Evolutionary conservation across 1,284 basidiomycete genomes (phyloP).

Genomic region (Heliocybe sulcata): DNA sequence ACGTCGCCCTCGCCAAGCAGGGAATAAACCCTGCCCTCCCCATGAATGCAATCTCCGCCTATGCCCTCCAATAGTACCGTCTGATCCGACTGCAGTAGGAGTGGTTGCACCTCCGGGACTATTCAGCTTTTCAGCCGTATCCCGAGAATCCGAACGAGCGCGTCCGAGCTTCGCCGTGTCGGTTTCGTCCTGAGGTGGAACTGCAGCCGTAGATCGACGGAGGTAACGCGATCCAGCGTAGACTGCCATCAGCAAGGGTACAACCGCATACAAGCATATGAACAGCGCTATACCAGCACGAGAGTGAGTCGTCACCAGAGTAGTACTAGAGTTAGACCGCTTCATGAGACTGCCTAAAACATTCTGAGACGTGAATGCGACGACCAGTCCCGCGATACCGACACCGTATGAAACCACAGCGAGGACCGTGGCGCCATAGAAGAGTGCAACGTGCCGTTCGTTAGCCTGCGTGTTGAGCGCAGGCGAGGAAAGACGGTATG

Average conservation of each 20-base stretch:
- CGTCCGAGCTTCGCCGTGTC: conserved; percentile 7
- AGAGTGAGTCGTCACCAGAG: conserved; percentile 55
- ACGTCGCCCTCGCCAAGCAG: conserved; percentile 26
- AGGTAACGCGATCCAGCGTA: conserved; percentile 20
- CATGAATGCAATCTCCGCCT: conserved; percentile 42
- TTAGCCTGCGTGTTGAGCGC: conserved; percentile 20
- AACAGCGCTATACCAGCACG: conserved; percentile 57
- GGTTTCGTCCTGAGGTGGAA: conserved; percentile 7
- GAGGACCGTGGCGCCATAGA: conserved; percentile 30
- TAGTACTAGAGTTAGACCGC: conserved; percentile 18
- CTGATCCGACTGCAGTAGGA: not conserved
- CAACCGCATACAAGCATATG: conserved; percentile 44
- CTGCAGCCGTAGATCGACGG: conserved; percentile 3
- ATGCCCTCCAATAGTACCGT: conserved; percentile 34
- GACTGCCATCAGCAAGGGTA: conserved; percentile 37
- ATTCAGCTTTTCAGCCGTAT: conserved; percentile 41
- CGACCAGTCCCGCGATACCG: conserved; percentile 53
- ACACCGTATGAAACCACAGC: conserved; percentile 47
- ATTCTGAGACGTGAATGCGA: conserved; percentile 52
- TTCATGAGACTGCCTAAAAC: conserved; percentile 22
- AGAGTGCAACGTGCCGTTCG: conserved; percentile 17
- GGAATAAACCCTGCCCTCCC: conserved; percentile 41
- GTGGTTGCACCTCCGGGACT: conserved; percentile 5
- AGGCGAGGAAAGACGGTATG: conserved; percentile 45
- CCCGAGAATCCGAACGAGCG: conserved; percentile 30